A percentile compares a stretch with the other conserved stretches of the same genome.
Evolutionary conservation across 495 filamentous ascomycete species (phyloP).

Genomic region (Lasiosphaeris hirsuta): DNA sequence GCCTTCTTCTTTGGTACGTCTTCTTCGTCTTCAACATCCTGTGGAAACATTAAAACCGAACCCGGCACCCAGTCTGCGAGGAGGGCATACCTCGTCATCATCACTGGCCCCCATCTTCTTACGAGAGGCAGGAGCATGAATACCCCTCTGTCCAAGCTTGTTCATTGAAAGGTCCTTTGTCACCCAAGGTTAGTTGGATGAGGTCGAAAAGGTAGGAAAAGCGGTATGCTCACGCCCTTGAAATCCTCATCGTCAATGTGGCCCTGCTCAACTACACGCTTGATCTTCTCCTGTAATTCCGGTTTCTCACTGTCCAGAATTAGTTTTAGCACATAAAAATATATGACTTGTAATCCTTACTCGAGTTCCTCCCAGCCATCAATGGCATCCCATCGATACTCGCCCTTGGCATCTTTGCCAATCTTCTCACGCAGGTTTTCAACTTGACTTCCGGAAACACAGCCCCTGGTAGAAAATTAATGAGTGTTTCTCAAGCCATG

Average conservation of each 20-base stretch:
- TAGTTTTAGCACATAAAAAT: not conserved
- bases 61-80: not conserved
- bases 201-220: not conserved
- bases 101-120: slow-evolving; percentile 39
- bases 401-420: slow-evolving; percentile 27
- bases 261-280: slow-evolving; percentile 59
- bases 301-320: slow-evolving; percentile 25
- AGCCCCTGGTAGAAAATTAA: slow-evolving; percentile 58
- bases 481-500: not conserved
- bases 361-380: slow-evolving; percentile 74
- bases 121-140: slow-evolving; percentile 43
- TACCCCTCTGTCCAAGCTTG: slow-evolving; percentile 61
- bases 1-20: slow-evolving; percentile 34
- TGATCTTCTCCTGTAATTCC: slow-evolving; percentile 61
- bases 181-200: slow-evolving; percentile 16
- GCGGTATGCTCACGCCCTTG: slow-evolving; percentile 59
- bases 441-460: slow-evolving; percentile 64
- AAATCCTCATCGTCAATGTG: slow-evolving; percentile 76
- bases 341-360: slow-evolving; percentile 20
- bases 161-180: slow-evolving; percentile 65
- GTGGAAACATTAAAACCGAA: slow-evolving; percentile 12
- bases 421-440: slow-evolving; percentile 50
- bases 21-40: slow-evolving; percentile 27
- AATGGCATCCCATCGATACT: slow-evolving; percentile 44
- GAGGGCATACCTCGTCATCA: slow-evolving; percentile 24